These are phyloP conservation scores for Rosa chinensis DNA, from an alignment of 306 rosid genomes.

Conservation along the genomic window DNA sequence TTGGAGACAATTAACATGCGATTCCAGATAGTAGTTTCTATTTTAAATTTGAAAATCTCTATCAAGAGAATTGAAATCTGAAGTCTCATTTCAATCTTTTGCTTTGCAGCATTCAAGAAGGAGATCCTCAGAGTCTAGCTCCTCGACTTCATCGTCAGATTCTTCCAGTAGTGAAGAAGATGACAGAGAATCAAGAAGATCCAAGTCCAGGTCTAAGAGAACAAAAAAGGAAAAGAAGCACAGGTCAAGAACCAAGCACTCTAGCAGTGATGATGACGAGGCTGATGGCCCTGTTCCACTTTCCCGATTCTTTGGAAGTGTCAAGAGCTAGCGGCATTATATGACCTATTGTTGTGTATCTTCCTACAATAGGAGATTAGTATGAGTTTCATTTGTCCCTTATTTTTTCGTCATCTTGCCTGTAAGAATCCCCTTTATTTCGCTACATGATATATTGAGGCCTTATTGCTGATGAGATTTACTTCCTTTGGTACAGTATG, in stretches of 20 bases:
- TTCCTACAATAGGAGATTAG: slow-evolving; percentile 38
- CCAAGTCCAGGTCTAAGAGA: slow-evolving; percentile 82
- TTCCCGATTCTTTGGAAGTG: slow-evolving; percentile 77
- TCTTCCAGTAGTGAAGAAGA: slow-evolving; percentile 70
- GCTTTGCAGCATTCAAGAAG: slow-evolving; percentile 72
- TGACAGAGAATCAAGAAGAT: slow-evolving; percentile 69
- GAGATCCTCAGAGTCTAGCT: slow-evolving; percentile 73
- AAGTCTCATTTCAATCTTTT: slow-evolving; percentile 20
- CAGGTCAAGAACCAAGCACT: slow-evolving; percentile 65
- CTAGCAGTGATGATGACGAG: slow-evolving; percentile 45
- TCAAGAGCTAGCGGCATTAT: slow-evolving; percentile 45
- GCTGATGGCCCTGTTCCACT: slow-evolving; percentile 85
- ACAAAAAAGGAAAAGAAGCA: slow-evolving; percentile 80
- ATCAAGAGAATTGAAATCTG: background rate
- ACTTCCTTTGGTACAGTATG: background rate
- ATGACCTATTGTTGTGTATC: slow-evolving; percentile 34
- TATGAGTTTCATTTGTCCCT: slow-evolving; percentile 32
- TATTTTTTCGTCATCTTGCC: slow-evolving; percentile 12
- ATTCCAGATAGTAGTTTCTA: background rate
- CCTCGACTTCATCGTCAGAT: slow-evolving; percentile 62
- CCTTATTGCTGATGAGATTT: slow-evolving; percentile 28
- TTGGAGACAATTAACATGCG: background rate
- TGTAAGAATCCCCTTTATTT: slow-evolving; percentile 30
- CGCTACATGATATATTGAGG: slow-evolving; percentile 32
- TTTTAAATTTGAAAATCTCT: background rate